Conservation (phyloP, 441 rosid species). For the Populus hybrid region DNA sequence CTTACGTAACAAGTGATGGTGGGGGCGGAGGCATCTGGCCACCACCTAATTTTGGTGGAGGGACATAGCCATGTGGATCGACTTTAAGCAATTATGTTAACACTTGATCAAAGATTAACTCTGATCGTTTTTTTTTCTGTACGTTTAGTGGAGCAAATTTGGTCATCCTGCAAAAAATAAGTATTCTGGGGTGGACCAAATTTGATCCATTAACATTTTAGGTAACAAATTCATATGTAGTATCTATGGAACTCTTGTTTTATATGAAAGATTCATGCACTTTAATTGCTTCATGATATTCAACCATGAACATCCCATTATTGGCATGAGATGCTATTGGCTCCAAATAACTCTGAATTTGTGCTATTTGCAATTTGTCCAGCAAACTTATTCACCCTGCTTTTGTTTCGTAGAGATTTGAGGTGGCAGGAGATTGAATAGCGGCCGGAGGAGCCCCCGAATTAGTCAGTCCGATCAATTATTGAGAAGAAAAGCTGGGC, state of each 20-base stretch:
- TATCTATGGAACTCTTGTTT: not conserved
- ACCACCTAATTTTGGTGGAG: conserved; percentile 50
- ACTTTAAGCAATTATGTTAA: not conserved
- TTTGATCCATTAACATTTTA: conserved; percentile 58
- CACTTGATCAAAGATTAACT: not conserved
- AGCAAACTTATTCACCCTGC: not conserved
- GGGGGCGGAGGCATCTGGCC: conserved; percentile 58
- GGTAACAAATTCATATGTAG: conserved; percentile 8
- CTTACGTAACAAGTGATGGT: conserved; percentile 51
- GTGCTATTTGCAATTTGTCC: not conserved
- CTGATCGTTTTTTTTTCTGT: not conserved
- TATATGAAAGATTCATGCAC: not conserved
- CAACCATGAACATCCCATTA: not conserved
- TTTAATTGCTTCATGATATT: not conserved
- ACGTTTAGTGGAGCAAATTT: conserved; percentile 63
- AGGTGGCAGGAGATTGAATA: not conserved
- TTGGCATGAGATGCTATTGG: not conserved
- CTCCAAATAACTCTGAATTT: not conserved
- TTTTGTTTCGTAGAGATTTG: no score
- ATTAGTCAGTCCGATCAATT: not conserved
- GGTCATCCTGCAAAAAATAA: conserved; percentile 44
- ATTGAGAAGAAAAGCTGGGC: not conserved
- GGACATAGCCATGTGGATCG: conserved; percentile 26
- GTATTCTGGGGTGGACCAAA: conserved; percentile 47
- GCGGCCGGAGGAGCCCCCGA: not conserved